A percentile compares a stretch with the other conserved stretches of the same genome.
Evolutionary conservation across 2,329 filamentous ascomycete species (phyloP).

Genomic region (Pyrenophora teres): DNA sequence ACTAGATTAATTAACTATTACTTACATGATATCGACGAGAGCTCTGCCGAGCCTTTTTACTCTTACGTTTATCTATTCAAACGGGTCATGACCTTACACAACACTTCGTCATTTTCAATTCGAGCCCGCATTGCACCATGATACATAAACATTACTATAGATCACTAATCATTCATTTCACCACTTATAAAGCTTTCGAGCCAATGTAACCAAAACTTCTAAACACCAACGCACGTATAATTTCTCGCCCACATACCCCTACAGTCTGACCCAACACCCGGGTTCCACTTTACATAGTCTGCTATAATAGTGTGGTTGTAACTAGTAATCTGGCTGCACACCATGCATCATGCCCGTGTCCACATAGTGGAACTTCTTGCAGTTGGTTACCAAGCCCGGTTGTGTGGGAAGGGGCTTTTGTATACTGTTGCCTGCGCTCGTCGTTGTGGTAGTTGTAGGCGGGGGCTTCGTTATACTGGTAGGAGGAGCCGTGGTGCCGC

Average conservation of each 20-base stretch:
- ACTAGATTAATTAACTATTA: too few species aligned
- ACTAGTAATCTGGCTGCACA: not conserved
- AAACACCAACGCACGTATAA: not conserved
- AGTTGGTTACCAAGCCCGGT: not conserved
- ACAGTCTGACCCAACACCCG: not conserved
- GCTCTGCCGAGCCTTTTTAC: too few species aligned
- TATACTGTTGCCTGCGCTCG: not conserved
- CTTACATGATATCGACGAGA: too few species aligned
- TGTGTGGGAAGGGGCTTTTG: not conserved
- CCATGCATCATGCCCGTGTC: too few species aligned
- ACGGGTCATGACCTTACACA: too few species aligned
- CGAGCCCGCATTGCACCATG: too few species aligned
- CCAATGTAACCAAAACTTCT: too few species aligned
- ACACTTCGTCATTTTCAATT: too few species aligned
- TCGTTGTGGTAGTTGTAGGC: not conserved
- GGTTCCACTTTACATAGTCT: not conserved
- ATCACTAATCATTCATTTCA: too few species aligned
- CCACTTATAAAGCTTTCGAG: too few species aligned
- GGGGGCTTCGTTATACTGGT: not conserved
- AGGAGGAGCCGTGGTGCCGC: not conserved
- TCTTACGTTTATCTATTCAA: too few species aligned
- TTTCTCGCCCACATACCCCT: not conserved
- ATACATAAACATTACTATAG: too few species aligned
- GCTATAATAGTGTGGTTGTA: not conserved
- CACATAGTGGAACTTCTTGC: not conserved